These are phyloP conservation scores for Fagopyrum homotropicum DNA, from an alignment of 148 eudicot genomes.

Conservation along the genomic window DNA sequence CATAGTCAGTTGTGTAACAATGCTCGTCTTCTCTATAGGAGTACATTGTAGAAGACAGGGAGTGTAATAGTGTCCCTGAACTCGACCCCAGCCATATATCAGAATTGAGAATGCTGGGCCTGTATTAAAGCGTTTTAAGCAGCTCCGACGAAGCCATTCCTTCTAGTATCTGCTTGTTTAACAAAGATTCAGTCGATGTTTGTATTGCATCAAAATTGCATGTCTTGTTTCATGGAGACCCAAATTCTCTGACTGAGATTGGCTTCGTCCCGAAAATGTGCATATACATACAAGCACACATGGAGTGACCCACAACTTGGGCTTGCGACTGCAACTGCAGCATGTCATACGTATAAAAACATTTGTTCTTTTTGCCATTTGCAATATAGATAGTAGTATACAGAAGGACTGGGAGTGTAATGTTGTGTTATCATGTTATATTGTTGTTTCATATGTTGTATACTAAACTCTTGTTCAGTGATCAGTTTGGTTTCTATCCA, in stretches of 20 bases:
- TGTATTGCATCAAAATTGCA: not conserved
- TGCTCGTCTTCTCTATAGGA: conserved; percentile 38
- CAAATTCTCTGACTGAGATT: not conserved
- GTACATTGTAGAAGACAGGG: conserved; percentile 87
- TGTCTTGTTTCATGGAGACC: not conserved
- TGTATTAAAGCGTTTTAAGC: conserved; percentile 38
- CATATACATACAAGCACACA: conserved; percentile 2
- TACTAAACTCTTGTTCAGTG: not conserved
- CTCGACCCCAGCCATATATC: conserved; percentile 79
- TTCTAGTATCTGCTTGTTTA: not conserved
- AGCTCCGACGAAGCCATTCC: not conserved
- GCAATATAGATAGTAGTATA: not conserved
- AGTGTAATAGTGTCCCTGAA: conserved; percentile 61
- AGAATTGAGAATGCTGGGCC: conserved; percentile 92
- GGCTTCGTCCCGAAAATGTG: not conserved
- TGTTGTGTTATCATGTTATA: not conserved
- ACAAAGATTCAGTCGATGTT: not conserved
- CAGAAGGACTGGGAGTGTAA: not conserved
- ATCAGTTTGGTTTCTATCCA: not conserved
- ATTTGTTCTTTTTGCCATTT: not conserved
- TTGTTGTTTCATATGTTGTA: not conserved
- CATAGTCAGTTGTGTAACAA: not conserved
- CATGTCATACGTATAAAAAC: not conserved
- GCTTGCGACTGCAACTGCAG: not conserved
- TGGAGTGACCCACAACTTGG: not conserved